Conservation (phyloP, 768 basidiomycete species). For the Kwoniella dejecticola region DNA sequence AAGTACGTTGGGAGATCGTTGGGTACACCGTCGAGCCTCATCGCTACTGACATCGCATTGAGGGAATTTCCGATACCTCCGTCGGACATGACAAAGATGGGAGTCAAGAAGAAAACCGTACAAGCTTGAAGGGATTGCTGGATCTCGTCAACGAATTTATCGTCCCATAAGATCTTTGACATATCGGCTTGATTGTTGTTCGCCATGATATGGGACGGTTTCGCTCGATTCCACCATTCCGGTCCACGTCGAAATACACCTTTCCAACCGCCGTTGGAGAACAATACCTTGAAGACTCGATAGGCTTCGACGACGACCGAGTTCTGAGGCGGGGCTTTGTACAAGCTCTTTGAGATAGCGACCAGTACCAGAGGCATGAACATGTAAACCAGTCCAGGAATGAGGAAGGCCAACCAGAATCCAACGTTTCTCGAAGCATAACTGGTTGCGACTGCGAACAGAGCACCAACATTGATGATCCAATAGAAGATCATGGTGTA, state of each 20-base stretch:
- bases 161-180: slow-evolving; percentile 49
- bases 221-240: slow-evolving; percentile 51
- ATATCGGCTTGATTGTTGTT: slow-evolving; percentile 29
- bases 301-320: slow-evolving; percentile 48
- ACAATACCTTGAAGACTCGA: slow-evolving; percentile 36
- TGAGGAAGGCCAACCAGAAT: slow-evolving; percentile 48
- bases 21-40: slow-evolving; percentile 49
- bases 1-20: slow-evolving; percentile 52
- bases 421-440: slow-evolving; percentile 50
- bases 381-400: slow-evolving; percentile 51
- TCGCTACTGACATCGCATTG: slow-evolving; percentile 48
- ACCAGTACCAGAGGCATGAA: slow-evolving; percentile 52
- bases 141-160: slow-evolving; percentile 54
- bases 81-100: slow-evolving; percentile 49
- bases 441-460: slow-evolving; percentile 50
- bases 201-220: slow-evolving; percentile 43
- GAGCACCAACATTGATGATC: slow-evolving; percentile 52
- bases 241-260: slow-evolving; percentile 37
- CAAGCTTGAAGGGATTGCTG: slow-evolving; percentile 47
- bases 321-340: slow-evolving; percentile 49
- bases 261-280: slow-evolving; percentile 38
- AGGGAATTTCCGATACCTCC: slow-evolving; percentile 45
- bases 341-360: slow-evolving; percentile 37
- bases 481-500: slow-evolving; percentile 49
- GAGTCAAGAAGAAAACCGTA: slow-evolving; percentile 48